A percentile compares a stretch with the other conserved stretches of the same genome.
Evolutionary conservation across 371 early-diverging fungal genomes (phyloP).

Genomic region (Mortierella sp.): DNA sequence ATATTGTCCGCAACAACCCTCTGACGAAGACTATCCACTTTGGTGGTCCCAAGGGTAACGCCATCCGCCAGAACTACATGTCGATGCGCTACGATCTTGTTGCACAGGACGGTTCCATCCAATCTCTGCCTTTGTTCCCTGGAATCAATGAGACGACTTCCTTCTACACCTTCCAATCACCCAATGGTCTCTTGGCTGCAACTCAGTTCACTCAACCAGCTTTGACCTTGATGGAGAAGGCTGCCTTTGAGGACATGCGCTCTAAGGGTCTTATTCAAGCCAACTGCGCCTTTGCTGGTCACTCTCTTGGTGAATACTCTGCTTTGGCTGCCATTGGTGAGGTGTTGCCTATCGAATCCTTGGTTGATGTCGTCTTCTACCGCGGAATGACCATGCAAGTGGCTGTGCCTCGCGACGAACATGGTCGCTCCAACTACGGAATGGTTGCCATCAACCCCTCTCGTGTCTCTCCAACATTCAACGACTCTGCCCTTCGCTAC

Average conservation of each 20-base stretch:
- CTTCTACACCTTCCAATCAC: slow-evolving; percentile 91
- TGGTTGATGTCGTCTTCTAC: slow-evolving; percentile 95
- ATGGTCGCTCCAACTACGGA: slow-evolving; percentile 91
- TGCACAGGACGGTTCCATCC: slow-evolving; percentile 74
- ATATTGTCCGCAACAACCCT: slow-evolving; percentile 95
- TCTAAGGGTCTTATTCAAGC: slow-evolving; percentile 85
- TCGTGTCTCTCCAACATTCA: slow-evolving; percentile 88
- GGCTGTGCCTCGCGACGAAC: slow-evolving; percentile 87
- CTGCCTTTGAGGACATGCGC: slow-evolving; percentile 93
- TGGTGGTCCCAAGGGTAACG: slow-evolving; percentile 91
- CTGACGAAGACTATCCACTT: slow-evolving; percentile 92
- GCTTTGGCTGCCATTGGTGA: slow-evolving; percentile 92
- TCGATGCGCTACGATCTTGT: slow-evolving; percentile 91
- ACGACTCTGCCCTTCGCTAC: slow-evolving; percentile 84
- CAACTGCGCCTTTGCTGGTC: slow-evolving; percentile 93
- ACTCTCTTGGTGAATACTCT: slow-evolving; percentile 97
- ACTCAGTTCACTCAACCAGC: slow-evolving; percentile 98
- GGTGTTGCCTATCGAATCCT: slow-evolving; percentile 85
- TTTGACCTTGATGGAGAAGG: slow-evolving; percentile 92
- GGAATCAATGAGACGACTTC: slow-evolving; percentile 84
- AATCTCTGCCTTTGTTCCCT: slow-evolving; percentile 91
- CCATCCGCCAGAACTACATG: slow-evolving; percentile 91
- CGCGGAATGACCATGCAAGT: slow-evolving; percentile 98
- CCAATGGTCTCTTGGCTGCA: slow-evolving; percentile 91
- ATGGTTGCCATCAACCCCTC: slow-evolving; percentile 96